These are phyloP conservation scores for Phellinidium pouzarii DNA, from an alignment of 1,284 basidiomycete species.

Conservation along the genomic window DNA sequence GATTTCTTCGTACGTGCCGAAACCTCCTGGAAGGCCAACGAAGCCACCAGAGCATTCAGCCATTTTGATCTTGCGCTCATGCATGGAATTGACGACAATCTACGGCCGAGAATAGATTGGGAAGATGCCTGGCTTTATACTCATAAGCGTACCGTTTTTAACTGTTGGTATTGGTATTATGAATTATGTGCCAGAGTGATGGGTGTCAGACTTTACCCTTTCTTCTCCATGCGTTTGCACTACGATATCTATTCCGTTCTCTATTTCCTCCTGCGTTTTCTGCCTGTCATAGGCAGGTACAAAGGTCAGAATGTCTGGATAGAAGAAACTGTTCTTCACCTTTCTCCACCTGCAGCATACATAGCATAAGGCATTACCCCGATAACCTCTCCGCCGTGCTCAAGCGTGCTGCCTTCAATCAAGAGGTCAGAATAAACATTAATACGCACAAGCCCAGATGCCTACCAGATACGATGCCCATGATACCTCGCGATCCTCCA, in stretches of 20 bases:
- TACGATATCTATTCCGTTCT: constrained; percentile 27
- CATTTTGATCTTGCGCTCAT: constrained; percentile 88
- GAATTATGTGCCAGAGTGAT: background rate
- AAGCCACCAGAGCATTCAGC: constrained; percentile 74
- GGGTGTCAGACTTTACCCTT: constrained; percentile 31
- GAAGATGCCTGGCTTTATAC: background rate
- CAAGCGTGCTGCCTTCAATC: constrained; percentile 39
- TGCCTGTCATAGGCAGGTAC: constrained; percentile 27
- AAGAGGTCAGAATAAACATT: background rate
- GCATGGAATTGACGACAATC: constrained; percentile 83
- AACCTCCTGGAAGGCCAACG: constrained; percentile 84
- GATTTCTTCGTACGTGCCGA: constrained; percentile 89
- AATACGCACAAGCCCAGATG: background rate
- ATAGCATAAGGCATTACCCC: constrained; percentile 81
- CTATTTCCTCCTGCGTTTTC: constrained; percentile 30
- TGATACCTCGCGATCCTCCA: constrained; percentile 77
- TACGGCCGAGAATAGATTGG: constrained; percentile 24
- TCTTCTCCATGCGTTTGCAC: constrained; percentile 37
- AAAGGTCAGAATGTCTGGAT: background rate
- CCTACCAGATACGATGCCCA: constrained; percentile 74
- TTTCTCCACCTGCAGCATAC: constrained; percentile 56
- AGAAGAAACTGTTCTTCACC: background rate
- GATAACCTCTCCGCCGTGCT: constrained; percentile 68
- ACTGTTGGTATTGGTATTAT: constrained; percentile 27
- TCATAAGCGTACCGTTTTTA: constrained; percentile 38